Percentiles rank a stretch among this genome's conserved stretches.
phyloP scores from a whole-genome alignment of 139 green algal genomes.

The Chlamydomonas sp. region DNA sequence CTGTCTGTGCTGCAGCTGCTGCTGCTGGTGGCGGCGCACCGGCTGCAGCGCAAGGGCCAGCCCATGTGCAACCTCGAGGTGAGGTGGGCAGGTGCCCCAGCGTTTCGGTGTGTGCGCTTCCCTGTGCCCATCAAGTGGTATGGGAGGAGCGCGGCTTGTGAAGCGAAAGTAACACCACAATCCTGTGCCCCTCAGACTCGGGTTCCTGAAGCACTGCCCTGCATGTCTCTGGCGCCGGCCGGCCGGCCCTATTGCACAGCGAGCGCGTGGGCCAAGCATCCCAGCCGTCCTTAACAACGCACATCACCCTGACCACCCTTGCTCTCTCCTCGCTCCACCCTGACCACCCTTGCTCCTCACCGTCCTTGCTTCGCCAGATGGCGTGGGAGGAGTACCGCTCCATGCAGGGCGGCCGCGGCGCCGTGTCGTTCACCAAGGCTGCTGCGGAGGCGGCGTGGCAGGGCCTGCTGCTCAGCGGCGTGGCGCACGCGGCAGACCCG shows the following conservation, averaged over 20 bases:
- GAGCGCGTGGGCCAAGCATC: too few species aligned
- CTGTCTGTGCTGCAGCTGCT: conserved; percentile 51
- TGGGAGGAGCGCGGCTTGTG: conserved; percentile 50
- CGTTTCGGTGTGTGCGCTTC: not conserved
- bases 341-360: not conserved
- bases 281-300: too few species aligned
- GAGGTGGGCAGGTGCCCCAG: not conserved
- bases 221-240: too few species aligned
- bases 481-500: conserved; percentile 25
- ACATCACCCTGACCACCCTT: too few species aligned
- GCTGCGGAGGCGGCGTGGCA: conserved; percentile 43
- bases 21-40: conserved; percentile 47
- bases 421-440: conserved; percentile 10
- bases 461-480: conserved; percentile 30
- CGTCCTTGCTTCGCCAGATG: conserved; percentile 36
- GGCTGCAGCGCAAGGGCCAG: conserved; percentile 43
- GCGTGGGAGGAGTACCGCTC: conserved; percentile 55
- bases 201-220: too few species aligned
- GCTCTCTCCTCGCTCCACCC: not conserved
- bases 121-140: conserved; percentile 38
- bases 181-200: too few species aligned
- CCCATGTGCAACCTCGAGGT: conserved; percentile 57
- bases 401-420: conserved; percentile 20
- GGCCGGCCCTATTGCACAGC: too few species aligned
- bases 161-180: not conserved